A percentile compares a stretch with the other conserved stretches of the same genome.
These are phyloP conservation scores for Liriodendron chinense DNA, from an alignment of 164 flowering plant species.

Conservation along the genomic window DNA sequence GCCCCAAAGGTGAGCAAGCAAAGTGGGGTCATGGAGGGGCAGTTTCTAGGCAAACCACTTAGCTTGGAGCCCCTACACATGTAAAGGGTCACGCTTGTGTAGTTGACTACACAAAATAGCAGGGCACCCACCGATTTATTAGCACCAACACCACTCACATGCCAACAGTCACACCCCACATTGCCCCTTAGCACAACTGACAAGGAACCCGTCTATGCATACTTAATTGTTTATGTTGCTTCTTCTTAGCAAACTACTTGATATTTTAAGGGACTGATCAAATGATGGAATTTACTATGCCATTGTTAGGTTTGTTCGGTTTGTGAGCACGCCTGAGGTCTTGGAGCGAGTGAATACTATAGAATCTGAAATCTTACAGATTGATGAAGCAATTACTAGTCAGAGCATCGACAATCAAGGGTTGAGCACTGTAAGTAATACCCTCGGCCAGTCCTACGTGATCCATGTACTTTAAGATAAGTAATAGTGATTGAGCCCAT, in stretches of 20 bases:
- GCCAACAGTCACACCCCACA: background rate
- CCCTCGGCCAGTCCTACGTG: background rate
- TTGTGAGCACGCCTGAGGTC: constrained; percentile 95
- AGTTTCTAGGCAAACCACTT: background rate
- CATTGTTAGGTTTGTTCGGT: constrained; percentile 80
- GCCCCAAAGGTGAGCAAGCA: background rate
- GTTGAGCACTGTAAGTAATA: constrained; percentile 44
- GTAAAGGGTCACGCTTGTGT: too few relatives aligned
- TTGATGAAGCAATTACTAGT: constrained; percentile 42
- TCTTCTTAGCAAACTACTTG: background rate
- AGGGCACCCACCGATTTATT: background rate
- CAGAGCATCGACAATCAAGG: constrained; percentile 61
- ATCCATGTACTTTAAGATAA: too few relatives aligned
- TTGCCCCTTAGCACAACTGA: background rate
- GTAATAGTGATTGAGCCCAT: background rate
- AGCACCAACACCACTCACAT: background rate
- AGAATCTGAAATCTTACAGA: constrained; percentile 83
- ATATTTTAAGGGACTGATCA: background rate
- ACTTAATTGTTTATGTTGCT: background rate
- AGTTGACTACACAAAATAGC: background rate
- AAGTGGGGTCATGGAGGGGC: background rate
- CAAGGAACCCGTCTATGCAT: background rate
- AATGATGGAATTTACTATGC: background rate
- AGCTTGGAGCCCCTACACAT: too few relatives aligned
- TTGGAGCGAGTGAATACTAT: constrained; percentile 80